Base-by-base conservation (phyloP, 306 rosid species). In the Crotalaria pallida region DNA sequence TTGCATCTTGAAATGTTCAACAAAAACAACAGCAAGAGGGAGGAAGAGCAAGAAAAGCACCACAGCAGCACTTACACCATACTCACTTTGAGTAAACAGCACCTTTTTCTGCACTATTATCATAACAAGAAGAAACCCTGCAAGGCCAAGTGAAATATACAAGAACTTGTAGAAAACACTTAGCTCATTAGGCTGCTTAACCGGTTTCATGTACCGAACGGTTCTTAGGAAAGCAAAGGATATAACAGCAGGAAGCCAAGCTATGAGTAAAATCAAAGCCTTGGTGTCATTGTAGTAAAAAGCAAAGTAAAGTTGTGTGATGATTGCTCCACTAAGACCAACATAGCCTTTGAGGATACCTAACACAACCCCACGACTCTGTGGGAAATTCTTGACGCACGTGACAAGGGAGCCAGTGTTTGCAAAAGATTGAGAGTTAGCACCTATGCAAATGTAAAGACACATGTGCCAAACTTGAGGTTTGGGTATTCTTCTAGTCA, bases 401-500 rank as follows among this genome's bases (percentile, higher is more conserved):
- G 97, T 85, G 48, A 91, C 92, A 0, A 88, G 55, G 5, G 93
- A 88, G 3, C 96, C 93, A 0, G 91, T 91, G 80, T 91, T 91
- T 55, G 91, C 74, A n/a, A 85, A 91, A 2, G 91, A 77, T 1
- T 88, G 91, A 0, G 93, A 89, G 51, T 87, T 91, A 3, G 93
- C 88, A 4, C 96, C 91, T 19, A 85, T 65, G 31, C 78, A 82
- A 66, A 91, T 82, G 81, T 88, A 88, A 57, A 87, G 65, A 12
- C 89, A 88, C 93, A 91, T 87, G 4, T 77, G 83, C 97, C 97
- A 88, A 0, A 82, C 86, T 0, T 70, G 41, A 0, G 97, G 89
- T 21, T 72, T 82, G 0, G 85, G 7, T 0, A 91, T 82, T 33
- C 31, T 84, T 3, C 47, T 4, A 0, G 93, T 51, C 5, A 91